Base-by-base conservation (phyloP, 306 rosid species). In the Crataegus laevigata region DNA sequence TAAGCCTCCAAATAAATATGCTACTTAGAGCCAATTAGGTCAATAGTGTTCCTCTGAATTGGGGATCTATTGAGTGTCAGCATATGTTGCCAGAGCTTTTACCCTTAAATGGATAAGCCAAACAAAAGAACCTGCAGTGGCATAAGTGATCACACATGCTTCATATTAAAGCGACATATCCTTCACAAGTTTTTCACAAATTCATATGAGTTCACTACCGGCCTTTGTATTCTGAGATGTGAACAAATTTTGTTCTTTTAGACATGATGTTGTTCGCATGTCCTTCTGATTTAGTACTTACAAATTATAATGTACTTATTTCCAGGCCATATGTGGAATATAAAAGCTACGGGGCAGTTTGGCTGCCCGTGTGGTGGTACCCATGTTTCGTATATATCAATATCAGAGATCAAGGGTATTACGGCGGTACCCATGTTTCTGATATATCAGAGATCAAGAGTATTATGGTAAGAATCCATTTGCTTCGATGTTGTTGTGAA, bases 301-400 rank as follows among this genome's bases (percentile, higher is more conserved):
- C n/a, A n/a, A n/a, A n/a, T n/a, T n/a, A n/a, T n/a, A n/a, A n/a
- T n/a, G n/a, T n/a, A n/a, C n/a, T n/a, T n/a, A n/a, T n/a, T n/a
- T n/a, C n/a, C n/a, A n/a, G n/a, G n/a, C n/a, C n/a, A n/a, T n/a
- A n/a, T n/a, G n/a, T n/a, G n/a, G n/a, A n/a, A n/a, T n/a, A n/a
- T n/a, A n/a, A n/a, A n/a, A n/a, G n/a, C n/a, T n/a, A n/a, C n/a
- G n/a, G n/a, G n/a, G n/a, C n/a, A n/a, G n/a, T n/a, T n/a, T n/a
- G n/a, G n/a, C n/a, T n/a, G n/a, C n/a, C n/a, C 96, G 0, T 91
- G 97, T 69, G 97, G 97, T 17, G 97, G 97, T 63, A 89, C 96
- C 43, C 93, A 86, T 71, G 91, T 91, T 75, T 60, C 82, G 67
- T 87, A 89, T 76, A 75, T 91, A 77, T 89, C 93, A 22, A 75